These are phyloP conservation scores for Hibiscus trionum DNA, from an alignment of 345 rosid species.

Conservation along the genomic window DNA sequence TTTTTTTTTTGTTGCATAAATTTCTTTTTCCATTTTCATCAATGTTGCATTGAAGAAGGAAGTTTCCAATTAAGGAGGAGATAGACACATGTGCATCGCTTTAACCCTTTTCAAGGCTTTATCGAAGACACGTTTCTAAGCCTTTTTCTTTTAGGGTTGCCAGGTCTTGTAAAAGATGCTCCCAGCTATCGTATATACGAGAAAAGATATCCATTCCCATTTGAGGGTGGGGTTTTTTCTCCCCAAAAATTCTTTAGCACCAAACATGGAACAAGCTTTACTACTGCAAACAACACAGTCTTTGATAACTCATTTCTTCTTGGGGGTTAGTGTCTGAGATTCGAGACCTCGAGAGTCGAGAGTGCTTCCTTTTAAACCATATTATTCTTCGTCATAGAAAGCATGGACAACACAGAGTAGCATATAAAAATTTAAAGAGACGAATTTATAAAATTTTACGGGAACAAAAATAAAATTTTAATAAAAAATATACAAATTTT, in stretches of 20 bases:
- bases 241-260: slow-evolving; percentile 10
- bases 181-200: neutral
- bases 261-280: slow-evolving; percentile 9
- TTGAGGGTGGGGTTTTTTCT: neutral
- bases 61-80: neutral
- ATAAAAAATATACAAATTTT: too few relatives aligned
- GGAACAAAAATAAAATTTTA: too few relatives aligned
- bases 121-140: neutral
- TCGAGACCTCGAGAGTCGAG: neutral
- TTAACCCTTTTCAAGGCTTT: slow-evolving; percentile 10
- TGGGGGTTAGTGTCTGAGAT: neutral
- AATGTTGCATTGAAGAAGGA: neutral
- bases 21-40: too few relatives aligned
- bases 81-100: neutral
- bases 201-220: neutral
- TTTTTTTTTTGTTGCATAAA: too few relatives aligned
- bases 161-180: slow-evolving; percentile 5
- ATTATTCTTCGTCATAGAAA: neutral
- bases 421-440: too few relatives aligned
- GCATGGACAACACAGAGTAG: neutral
- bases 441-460: too few relatives aligned
- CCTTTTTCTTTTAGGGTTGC: neutral
- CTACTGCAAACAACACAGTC: neutral
- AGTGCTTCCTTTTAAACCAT: slow-evolving; percentile 7
- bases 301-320: neutral